A percentile compares a stretch with the other conserved stretches of the same genome.
Conservation (phyloP, 345 rosid species). For the Citrus cavaleriei region DNA sequence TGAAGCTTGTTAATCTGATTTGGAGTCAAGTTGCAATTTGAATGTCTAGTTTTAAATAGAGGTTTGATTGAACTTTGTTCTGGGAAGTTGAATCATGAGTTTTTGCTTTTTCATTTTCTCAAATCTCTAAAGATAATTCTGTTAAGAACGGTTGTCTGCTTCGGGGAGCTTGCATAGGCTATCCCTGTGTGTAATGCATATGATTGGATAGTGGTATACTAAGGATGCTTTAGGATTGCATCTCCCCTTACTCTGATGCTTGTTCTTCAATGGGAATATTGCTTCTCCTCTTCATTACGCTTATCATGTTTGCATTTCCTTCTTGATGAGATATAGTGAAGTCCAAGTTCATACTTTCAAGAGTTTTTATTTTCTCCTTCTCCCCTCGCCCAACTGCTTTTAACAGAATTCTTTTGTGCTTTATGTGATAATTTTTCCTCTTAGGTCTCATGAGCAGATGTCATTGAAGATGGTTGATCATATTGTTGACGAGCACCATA, state of each 20-base stretch:
- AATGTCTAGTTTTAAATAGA: not conserved
- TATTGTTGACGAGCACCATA: constrained; percentile 76
- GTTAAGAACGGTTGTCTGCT: not conserved
- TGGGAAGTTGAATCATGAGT: not conserved
- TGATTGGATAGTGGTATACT: not conserved
- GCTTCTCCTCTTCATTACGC: not conserved
- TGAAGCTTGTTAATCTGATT: not conserved
- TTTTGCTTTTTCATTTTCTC: not conserved
- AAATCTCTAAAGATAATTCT: too few species aligned
- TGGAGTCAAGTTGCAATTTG: not conserved
- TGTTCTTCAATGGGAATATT: not conserved
- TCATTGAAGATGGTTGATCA: constrained; percentile 71
- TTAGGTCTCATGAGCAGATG: constrained; percentile 92
- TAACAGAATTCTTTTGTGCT: not conserved
- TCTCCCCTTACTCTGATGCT: not conserved
- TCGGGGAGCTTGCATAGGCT: not conserved
- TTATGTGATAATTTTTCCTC: constrained; percentile 8
- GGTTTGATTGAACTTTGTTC: not conserved
- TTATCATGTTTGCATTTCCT: not conserved
- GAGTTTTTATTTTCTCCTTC: not conserved
- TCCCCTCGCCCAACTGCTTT: not conserved
- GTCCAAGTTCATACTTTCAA: not conserved
- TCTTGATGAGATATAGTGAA: not conserved
- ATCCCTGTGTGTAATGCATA: not conserved
- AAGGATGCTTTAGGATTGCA: not conserved